phyloP scores from a whole-genome alignment of 2,329 filamentous ascomycete genomes.

The Neocucurbitaria cava region DNA sequence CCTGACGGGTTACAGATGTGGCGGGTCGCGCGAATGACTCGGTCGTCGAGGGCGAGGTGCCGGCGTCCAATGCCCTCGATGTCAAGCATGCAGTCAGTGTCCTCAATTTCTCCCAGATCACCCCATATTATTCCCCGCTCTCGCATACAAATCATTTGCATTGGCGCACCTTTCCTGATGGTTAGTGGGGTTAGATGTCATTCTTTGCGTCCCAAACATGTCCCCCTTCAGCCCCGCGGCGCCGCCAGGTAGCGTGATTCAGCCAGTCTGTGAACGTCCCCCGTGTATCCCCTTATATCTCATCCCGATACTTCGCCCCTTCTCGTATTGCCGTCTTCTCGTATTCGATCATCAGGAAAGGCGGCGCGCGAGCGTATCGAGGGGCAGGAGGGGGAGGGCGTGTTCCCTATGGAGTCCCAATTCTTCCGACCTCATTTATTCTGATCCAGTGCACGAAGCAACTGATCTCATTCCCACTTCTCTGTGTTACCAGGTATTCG shows the following conservation, averaged over 20 bases:
- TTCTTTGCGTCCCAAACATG: too few species aligned
- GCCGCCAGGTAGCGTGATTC: too few species aligned
- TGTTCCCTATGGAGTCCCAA: neutral
- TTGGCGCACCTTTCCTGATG: too few species aligned
- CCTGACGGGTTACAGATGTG: neutral
- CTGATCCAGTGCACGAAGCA: constrained; percentile 1
- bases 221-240: too few species aligned
- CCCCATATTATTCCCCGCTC: too few species aligned
- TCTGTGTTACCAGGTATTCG: neutral
- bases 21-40: neutral
- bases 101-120: too few species aligned
- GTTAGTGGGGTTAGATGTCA: too few species aligned
- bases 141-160: too few species aligned
- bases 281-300: too few species aligned
- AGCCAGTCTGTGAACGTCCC: too few species aligned
- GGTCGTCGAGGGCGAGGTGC: neutral
- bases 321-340: too few species aligned
- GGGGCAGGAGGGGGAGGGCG: neutral
- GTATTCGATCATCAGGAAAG: neutral
- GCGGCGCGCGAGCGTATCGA: neutral
- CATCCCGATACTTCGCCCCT: too few species aligned
- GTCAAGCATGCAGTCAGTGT: neutral
- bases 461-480: constrained; percentile 3
- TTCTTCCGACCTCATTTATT: neutral
- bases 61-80: neutral